phyloP scores from a whole-genome alignment of 129 eudicot genomes.

The Pittosporum tobira region DNA sequence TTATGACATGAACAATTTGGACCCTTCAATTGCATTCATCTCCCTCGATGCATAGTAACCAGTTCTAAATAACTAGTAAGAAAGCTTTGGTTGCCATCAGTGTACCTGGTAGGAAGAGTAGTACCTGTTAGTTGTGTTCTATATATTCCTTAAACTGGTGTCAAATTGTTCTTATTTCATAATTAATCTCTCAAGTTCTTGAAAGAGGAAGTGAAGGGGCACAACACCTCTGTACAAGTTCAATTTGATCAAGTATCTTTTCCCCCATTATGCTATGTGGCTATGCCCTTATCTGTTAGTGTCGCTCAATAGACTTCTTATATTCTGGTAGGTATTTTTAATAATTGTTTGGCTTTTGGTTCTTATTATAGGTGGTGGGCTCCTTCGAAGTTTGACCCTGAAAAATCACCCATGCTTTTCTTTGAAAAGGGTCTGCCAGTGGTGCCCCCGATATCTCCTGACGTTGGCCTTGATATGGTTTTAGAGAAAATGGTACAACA shows the following conservation, averaged over 20 bases:
- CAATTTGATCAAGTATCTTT: not conserved
- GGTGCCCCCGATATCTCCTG: constrained; percentile 72
- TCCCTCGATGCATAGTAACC: not conserved
- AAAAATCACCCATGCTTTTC: constrained; percentile 93
- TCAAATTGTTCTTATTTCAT: not conserved
- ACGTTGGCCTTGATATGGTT: constrained; percentile 77
- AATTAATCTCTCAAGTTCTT: not conserved
- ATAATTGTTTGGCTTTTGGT: constrained; percentile 6
- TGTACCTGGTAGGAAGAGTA: not conserved
- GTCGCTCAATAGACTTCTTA: not conserved
- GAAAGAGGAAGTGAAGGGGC: not conserved
- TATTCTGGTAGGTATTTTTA: not conserved
- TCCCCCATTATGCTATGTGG: not conserved
- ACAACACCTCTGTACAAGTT: not conserved
- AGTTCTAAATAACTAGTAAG: too few relatives aligned
- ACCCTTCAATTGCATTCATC: not conserved
- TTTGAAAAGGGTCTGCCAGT: constrained; percentile 71
- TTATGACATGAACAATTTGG: not conserved
- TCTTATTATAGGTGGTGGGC: constrained; percentile 88
- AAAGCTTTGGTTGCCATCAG: not conserved
- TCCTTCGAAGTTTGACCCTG: constrained; percentile 93
- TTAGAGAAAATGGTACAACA: constrained; percentile 62
- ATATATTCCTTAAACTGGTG: not conserved
- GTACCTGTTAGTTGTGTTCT: not conserved
- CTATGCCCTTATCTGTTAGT: not conserved